Evolutionary conservation across 73 alveolate species (phyloP).

Genomic region (Uronychia binucleata): DNA sequence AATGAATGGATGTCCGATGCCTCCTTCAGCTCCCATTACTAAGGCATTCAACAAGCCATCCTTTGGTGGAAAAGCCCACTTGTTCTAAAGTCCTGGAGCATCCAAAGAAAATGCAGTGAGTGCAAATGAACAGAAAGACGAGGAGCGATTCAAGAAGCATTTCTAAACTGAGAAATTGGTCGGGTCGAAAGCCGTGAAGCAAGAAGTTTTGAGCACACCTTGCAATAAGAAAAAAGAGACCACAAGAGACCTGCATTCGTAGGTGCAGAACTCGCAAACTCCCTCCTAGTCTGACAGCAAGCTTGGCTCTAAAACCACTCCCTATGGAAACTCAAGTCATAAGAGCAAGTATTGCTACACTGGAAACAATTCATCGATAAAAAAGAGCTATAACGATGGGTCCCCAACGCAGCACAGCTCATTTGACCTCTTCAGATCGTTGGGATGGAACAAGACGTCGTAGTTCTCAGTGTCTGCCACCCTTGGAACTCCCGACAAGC

Average conservation of each 20-base stretch:
- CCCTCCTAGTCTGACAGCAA: no score
- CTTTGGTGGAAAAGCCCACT: neutral
- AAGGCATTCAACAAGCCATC: neutral
- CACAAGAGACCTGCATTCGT: no score
- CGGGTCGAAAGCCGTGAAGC: no score
- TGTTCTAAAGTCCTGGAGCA: neutral
- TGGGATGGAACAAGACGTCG: neutral
- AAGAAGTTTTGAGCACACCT: no score
- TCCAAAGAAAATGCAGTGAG: neutral
- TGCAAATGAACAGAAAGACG: neutral
- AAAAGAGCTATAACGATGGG: neutral
- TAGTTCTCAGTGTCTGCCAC: neutral
- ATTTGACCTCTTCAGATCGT: neutral
- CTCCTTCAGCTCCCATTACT: neutral
- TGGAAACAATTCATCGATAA: neutral
- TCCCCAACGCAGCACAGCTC: neutral
- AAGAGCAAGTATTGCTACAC: no score
- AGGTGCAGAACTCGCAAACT: no score
- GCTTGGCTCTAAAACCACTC: no score
- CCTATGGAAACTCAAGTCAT: no score
- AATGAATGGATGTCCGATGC: neutral
- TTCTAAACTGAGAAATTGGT: no score
- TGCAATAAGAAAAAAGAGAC: no score
- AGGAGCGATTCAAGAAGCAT: neutral
- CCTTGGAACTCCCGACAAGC: constrained; percentile 1